Evolutionary conservation across 805 yeast species (phyloP), one percentile per base, ranked within the genome.

Genomic region (Pichia deserticola): DNA sequence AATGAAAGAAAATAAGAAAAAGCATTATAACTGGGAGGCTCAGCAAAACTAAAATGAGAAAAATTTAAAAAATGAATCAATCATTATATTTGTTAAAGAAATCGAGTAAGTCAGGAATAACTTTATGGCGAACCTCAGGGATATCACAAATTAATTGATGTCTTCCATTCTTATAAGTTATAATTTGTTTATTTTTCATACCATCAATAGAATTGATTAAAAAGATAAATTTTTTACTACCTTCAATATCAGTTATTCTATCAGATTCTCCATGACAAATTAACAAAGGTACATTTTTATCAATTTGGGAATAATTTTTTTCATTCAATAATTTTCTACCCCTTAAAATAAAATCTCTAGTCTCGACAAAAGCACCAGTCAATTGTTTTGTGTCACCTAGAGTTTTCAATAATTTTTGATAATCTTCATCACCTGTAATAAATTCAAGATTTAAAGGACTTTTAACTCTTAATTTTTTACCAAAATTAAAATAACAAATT

Each of bases 241-340:
- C 80, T 15, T 69, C 64, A 38, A 70, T 64, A 61, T 75, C 79
- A 61, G 84, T 86, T 56, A 86, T 74, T 36, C 72, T 65, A 61
- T 86, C 95, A n/a, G 64, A 67, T 8, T 70, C 68, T 33, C 92
- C 89, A 61, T 85, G 92, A 40, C 78, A 56, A 10, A 86, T 66
- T 33, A 82, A 61, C 5, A 84, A 57, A 0, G 86, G 79, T 10
- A 74, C 68, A 7, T 70, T 59, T 6, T 69, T 63, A 41, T 65
- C 63, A 48, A 69, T 65, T 41, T 68, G 63, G 3, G 68, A 55
- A 47, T 69, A 73, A 39, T 64, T 61, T 4, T 70, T 65, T 5
- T 60, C 65, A 6, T 70, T 60, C 36, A 73, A 60, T 42, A 86
- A 67, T 20, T 60, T 63, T 51, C 75, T 72, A n/a, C 93, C 93